A percentile compares a stretch with the other conserved stretches of the same genome.
These are phyloP conservation scores for Kwoniella sp. DNA, from an alignment of 768 basidiomycete genomes.

Conservation along the genomic window DNA sequence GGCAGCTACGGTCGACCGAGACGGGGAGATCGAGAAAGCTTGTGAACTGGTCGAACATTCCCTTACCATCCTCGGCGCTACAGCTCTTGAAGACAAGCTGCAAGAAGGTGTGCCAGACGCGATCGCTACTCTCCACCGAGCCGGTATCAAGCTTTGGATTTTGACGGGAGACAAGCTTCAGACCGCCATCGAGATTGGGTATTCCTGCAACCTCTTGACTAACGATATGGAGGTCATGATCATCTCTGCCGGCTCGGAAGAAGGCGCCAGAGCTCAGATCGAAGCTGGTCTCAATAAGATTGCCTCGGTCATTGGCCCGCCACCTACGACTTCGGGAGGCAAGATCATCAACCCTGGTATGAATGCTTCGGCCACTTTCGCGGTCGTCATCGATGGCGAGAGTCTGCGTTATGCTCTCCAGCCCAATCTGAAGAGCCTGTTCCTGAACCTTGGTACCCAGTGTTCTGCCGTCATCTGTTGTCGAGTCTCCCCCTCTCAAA, in stretches of 20 bases:
- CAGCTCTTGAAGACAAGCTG: conserved; percentile 93
- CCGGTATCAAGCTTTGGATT: conserved; percentile 98
- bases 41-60: conserved; percentile 80
- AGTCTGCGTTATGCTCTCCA: conserved; percentile 80
- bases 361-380: conserved; percentile 67
- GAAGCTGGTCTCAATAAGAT: conserved; percentile 94
- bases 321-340: conserved; percentile 44
- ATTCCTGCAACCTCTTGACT: conserved; percentile 92
- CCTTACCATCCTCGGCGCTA: conserved; percentile 84
- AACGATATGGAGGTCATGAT: conserved; percentile 97
- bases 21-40: conserved; percentile 88
- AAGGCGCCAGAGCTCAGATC: conserved; percentile 78
- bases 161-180: conserved; percentile 96
- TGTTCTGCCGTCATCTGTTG: conserved; percentile 98
- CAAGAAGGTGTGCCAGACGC: conserved; percentile 97
- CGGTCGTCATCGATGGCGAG: conserved; percentile 95
- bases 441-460: conserved; percentile 89
- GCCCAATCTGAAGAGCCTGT: conserved; percentile 75
- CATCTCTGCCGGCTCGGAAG: conserved; percentile 76
- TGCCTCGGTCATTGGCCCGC: conserved; percentile 78
- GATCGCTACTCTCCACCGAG: conserved; percentile 84
- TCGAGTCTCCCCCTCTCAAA: conserved; percentile 95
- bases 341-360: conserved; percentile 22
- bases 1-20: conserved; percentile 73
- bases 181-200: conserved; percentile 97